Base-by-base conservation (phyloP, 495 filamentous ascomycete species). In the Aspergillus campestris region DNA sequence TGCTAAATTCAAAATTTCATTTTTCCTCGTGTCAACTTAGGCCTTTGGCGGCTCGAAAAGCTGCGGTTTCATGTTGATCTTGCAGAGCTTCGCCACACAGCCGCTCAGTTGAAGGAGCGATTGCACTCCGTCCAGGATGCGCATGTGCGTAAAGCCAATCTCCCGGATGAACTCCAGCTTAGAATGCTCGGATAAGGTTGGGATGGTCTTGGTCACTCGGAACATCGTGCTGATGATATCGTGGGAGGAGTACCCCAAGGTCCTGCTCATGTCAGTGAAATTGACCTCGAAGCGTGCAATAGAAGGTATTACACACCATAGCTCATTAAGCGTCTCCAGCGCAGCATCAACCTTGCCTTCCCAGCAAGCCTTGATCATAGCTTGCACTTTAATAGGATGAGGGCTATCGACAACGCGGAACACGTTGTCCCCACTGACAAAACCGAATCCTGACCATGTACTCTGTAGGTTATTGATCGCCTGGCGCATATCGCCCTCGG, bases 151-250 rank as follows among this genome's bases (percentile, higher is more conserved):
- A 63, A 99, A 99, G 11, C 92, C 92, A 62, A 99, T 97, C 66
- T 96, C 94, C 63, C 85, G 87, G 56, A 97, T 94, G 51, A 99
- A 97, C 58, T 95, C 88, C 43, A 99, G 68, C 66, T 95, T 92
- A 14, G 87, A 76, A 64, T 97, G 88, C 69, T 99, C 92, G 40
- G 87, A 90, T 35, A 99, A 69, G 2, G 81, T 83, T 1, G 85
- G 82, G 35, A 95, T 86, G 5, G 88, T 92, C 70, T 99, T 99
- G 14, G 94, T 96, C 44, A 99, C 92, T 56, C 83, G 81, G 69
- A 99, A 99, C 92, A 99, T 99, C 18, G 91, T 97, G 61, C 84
- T 89, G 57, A 99, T 91, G 51, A 99, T 95, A 59, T 99, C 92
- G 62, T 97, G 89, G 43, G 87, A 89, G 8, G 85, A 91, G 61